A percentile compares a stretch with the other conserved stretches of the same genome.
Conservation (phyloP, 176 grass and related monocot genomes). For the Lolium perenne region DNA sequence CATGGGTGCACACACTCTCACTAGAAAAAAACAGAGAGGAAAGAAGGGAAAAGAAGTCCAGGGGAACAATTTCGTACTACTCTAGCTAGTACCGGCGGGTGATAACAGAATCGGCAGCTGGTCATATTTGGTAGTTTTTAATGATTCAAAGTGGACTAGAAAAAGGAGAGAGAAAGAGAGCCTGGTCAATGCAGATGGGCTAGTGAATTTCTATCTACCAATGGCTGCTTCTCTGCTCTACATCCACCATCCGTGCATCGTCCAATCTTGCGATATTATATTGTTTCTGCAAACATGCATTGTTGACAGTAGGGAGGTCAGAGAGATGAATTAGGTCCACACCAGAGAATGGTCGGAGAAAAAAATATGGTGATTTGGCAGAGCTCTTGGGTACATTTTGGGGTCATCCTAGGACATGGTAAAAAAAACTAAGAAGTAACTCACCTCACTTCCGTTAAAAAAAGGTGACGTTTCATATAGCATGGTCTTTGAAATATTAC, state of each 20-base stretch:
- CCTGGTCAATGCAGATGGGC: conserved; percentile 17
- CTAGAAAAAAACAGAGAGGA: too few species aligned
- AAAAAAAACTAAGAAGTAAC: background rate
- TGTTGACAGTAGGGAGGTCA: conserved; percentile 24
- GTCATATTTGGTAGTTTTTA: conserved; percentile 32
- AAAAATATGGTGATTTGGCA: conserved; percentile 28
- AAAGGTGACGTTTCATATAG: background rate
- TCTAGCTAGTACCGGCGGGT: background rate
- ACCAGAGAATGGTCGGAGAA: conserved; percentile 26
- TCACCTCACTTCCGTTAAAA: background rate
- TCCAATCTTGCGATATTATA: conserved; percentile 34
- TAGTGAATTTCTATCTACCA: conserved; percentile 25
- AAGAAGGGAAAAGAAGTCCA: background rate
- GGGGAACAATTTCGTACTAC: conserved; percentile 23
- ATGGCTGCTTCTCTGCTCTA: background rate
- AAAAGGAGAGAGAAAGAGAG: conserved; percentile 9
- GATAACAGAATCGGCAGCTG: conserved; percentile 32
- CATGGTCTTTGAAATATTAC: background rate
- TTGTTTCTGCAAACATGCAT: conserved; percentile 27
- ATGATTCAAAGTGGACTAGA: conserved; percentile 28
- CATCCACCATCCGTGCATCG: background rate
- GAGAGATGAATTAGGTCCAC: conserved; percentile 43
- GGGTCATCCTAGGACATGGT: background rate
- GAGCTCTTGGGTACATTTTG: conserved; percentile 11
- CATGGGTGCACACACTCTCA: background rate